Conservation (phyloP, 768 basidiomycete genomes). For the Pleurotus citrinopileatus region DNA sequence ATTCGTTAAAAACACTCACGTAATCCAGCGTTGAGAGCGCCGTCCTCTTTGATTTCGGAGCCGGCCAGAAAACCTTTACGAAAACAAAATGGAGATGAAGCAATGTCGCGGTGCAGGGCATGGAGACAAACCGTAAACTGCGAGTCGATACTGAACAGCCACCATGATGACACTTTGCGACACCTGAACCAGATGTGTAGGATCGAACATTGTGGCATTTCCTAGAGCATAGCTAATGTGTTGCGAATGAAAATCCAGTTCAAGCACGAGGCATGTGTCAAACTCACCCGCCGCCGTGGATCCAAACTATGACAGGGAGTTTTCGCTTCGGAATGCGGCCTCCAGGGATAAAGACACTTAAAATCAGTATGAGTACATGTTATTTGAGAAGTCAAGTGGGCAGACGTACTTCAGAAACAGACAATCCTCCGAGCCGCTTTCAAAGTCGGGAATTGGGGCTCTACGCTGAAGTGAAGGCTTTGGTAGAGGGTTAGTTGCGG, state of each 20-base stretch:
- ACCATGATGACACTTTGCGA: background rate
- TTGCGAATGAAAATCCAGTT: no score
- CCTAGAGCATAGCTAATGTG: background rate
- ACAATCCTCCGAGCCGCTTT: constrained; percentile 10
- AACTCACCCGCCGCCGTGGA: constrained; percentile 6
- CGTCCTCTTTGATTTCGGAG: constrained; percentile 33
- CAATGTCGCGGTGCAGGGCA: no score
- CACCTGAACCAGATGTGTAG: background rate
- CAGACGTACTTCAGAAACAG: constrained; percentile 8
- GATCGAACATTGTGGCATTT: background rate
- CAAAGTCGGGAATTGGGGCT: background rate
- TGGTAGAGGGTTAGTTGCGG: constrained; percentile 15
- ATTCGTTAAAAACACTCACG: constrained; percentile 27
- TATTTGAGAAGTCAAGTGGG: background rate
- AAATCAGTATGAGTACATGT: background rate
- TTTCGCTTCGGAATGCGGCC: background rate
- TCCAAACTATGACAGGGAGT: constrained; percentile 11
- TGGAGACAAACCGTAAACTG: constrained; percentile 11
- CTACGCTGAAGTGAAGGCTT: background rate
- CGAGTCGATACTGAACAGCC: constrained; percentile 1
- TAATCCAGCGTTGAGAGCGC: constrained; percentile 46
- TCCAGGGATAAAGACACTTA: background rate
- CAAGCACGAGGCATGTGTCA: constrained; percentile 6
- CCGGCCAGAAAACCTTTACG: background rate
- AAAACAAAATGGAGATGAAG: background rate